These are phyloP conservation scores for Echeveria elegans DNA, from an alignment of 164 flowering plant species.

Conservation along the genomic window DNA sequence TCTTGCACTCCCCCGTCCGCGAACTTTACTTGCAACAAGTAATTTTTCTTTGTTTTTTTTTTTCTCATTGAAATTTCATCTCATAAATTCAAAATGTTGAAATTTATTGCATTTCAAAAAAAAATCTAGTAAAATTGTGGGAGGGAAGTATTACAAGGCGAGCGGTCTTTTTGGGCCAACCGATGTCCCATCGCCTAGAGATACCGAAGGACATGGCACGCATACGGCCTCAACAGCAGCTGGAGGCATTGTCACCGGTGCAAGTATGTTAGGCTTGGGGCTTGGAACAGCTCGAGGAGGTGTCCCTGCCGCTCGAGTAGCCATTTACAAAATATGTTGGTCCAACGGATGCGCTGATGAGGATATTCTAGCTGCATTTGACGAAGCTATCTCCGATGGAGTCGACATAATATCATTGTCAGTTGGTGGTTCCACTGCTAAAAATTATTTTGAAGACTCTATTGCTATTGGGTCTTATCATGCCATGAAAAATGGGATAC, in stretches of 20 bases:
- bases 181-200: constrained; percentile 23
- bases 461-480: constrained; percentile 33
- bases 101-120: neutral
- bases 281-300: constrained; percentile 46
- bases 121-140: constrained; percentile 48
- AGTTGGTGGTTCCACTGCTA: constrained; percentile 10
- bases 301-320: constrained; percentile 45
- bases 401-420: constrained; percentile 41
- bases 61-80: no score
- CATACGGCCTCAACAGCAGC: constrained; percentile 54
- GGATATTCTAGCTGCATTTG: constrained; percentile 41
- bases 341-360: constrained; percentile 19
- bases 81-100: neutral
- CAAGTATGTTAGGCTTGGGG: constrained; percentile 28
- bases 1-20: constrained; percentile 20
- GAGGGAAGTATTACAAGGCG: constrained; percentile 27
- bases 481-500: constrained; percentile 24
- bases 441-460: constrained; percentile 15
- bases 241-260: constrained; percentile 22
- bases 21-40: constrained; percentile 68
- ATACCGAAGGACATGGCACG: constrained; percentile 39
- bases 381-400: constrained; percentile 45
- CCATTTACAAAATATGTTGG: constrained; percentile 40
- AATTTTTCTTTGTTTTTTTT: neutral
- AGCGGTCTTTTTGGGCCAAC: neutral